These are phyloP conservation scores for Diaporthe ilicicola DNA, from an alignment of 2,329 filamentous ascomycete species.

Conservation along the genomic window DNA sequence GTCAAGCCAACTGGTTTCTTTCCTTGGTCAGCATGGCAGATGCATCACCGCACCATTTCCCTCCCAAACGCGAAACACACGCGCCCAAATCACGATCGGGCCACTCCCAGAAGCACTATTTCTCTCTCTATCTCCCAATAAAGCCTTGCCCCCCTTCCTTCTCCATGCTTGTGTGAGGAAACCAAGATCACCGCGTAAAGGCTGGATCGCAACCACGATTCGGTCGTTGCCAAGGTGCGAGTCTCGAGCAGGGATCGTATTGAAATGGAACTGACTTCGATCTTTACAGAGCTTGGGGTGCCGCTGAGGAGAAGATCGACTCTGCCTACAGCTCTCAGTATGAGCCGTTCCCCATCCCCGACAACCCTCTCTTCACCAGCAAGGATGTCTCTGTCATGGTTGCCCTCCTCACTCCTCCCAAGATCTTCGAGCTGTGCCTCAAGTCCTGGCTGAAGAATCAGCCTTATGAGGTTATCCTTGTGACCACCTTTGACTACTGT, in stretches of 20 bases:
- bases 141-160: too few relatives aligned
- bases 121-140: too few relatives aligned
- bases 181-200: neutral
- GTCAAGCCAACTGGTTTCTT: neutral
- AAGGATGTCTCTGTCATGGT: slow-evolving; percentile 13
- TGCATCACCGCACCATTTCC: too few relatives aligned
- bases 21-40: neutral
- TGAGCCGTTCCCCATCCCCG: neutral
- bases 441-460: slow-evolving; percentile 16
- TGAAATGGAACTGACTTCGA: neutral
- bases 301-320: neutral
- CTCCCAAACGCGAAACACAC: neutral
- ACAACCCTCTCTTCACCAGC: slow-evolving; percentile 5
- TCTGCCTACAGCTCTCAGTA: neutral
- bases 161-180: too few relatives aligned
- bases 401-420: slow-evolving; percentile 3
- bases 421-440: slow-evolving; percentile 7
- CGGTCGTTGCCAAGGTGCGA: too few relatives aligned
- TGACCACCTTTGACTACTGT: slow-evolving; percentile 4
- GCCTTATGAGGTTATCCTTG: slow-evolving; percentile 4
- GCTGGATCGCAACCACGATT: neutral
- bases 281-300: neutral
- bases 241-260: neutral
- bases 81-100: neutral
- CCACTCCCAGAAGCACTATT: neutral